phyloP scores from a whole-genome alignment of 2,329 filamentous ascomycete species.

The Sporothrix inflata region DNA sequence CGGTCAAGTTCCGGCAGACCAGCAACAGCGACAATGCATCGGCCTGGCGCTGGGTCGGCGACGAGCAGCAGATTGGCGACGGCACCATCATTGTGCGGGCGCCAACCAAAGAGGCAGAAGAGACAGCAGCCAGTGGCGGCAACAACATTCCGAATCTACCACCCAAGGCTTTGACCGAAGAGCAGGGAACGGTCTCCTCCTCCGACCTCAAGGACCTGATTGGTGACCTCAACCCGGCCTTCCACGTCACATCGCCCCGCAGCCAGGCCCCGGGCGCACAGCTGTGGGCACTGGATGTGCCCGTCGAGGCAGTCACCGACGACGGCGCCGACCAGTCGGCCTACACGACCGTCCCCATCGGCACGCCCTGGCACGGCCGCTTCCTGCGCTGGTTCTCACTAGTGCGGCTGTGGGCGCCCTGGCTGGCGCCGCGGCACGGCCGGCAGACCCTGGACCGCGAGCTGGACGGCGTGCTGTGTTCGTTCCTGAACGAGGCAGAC shows the following conservation, averaged over 20 bases:
- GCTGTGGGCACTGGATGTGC: conserved; percentile 69
- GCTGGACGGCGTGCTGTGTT: conserved; percentile 71
- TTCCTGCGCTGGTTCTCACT: conserved; percentile 73
- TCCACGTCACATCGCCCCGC: conserved; percentile 56
- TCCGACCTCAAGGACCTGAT: conserved; percentile 58
- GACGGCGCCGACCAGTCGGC: conserved; percentile 55
- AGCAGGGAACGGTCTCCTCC: background rate
- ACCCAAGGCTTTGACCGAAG: background rate
- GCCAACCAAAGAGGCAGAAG: conserved; percentile 42
- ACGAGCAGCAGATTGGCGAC: conserved; percentile 65
- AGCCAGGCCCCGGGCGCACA: conserved; percentile 70
- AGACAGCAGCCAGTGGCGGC: conserved; percentile 30
- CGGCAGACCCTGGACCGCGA: conserved; percentile 67
- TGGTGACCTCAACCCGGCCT: conserved; percentile 57
- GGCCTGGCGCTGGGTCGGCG: conserved; percentile 71
- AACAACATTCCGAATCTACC: background rate
- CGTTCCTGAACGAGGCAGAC: conserved; percentile 68
- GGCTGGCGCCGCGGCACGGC: conserved; percentile 88
- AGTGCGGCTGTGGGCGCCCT: conserved; percentile 77
- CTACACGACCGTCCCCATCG: conserved; percentile 60
- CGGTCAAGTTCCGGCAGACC: conserved; percentile 67
- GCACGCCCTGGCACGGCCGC: conserved; percentile 56
- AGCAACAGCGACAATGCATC: conserved; percentile 63
- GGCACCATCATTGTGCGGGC: conserved; percentile 59
- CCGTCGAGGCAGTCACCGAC: conserved; percentile 59